These are phyloP conservation scores for Eudorina sp. DNA, from an alignment of 139 green algal genomes.

Conservation along the genomic window DNA sequence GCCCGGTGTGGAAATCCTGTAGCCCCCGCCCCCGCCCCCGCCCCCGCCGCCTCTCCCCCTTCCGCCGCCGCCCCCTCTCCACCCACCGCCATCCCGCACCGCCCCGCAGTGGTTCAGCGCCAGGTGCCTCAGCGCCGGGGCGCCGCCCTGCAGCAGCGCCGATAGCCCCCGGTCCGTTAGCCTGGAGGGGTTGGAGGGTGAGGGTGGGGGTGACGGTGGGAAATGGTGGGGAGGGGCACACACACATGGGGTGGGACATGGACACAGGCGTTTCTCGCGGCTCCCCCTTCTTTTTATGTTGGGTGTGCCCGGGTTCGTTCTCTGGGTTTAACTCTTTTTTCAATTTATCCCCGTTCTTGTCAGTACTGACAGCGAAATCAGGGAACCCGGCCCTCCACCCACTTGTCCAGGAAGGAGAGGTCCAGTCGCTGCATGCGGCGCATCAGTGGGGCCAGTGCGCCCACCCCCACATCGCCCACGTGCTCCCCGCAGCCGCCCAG, in stretches of 20 bases:
- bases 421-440: slow-evolving; percentile 8
- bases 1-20: too few relatives aligned
- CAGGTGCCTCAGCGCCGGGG: not conserved
- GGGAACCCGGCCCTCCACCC: not conserved
- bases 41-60: too few relatives aligned
- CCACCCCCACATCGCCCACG: slow-evolving; percentile 29
- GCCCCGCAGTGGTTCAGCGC: not conserved
- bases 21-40: too few relatives aligned
- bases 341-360: too few relatives aligned
- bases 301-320: too few relatives aligned
- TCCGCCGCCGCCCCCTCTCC: not conserved
- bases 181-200: not conserved
- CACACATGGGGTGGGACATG: too few relatives aligned
- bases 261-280: too few relatives aligned
- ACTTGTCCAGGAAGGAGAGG: slow-evolving; percentile 20
- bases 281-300: too few relatives aligned
- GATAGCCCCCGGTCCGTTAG: slow-evolving; percentile 3
- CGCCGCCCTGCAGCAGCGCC: not conserved
- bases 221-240: too few relatives aligned
- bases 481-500: slow-evolving; percentile 7
- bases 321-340: too few relatives aligned
- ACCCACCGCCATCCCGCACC: slow-evolving; percentile 7
- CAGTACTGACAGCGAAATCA: too few relatives aligned
- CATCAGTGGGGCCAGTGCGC: slow-evolving; percentile 35
- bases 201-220: too few relatives aligned